phyloP scores from a whole-genome alignment of 441 rosid genomes.

The Populus hybrid region DNA sequence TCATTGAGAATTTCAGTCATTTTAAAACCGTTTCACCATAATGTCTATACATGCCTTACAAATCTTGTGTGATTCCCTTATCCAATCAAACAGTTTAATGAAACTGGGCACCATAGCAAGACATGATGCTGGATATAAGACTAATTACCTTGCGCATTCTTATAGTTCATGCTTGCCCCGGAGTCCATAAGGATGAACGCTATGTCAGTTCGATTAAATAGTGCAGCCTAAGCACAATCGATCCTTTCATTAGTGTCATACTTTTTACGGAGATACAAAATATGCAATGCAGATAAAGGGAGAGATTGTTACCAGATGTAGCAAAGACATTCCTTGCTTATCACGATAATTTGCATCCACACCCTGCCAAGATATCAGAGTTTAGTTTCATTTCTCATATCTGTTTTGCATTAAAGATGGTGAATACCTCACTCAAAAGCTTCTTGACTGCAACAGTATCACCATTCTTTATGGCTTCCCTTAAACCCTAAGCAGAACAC shows the following conservation, averaged over 20 bases:
- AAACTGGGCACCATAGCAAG: constrained; percentile 10
- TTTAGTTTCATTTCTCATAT: constrained; percentile 12
- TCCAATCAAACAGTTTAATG: neutral
- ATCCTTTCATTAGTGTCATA: constrained; percentile 19
- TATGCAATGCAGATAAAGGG: neutral
- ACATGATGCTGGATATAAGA: constrained; percentile 7
- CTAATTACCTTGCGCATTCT: constrained; percentile 81
- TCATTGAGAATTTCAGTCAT: too few relatives aligned
- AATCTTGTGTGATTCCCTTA: neutral
- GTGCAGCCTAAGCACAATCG: constrained; percentile 54
- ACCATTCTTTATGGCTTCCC: constrained; percentile 94
- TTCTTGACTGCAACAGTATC: constrained; percentile 72
- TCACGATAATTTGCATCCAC: constrained; percentile 90
- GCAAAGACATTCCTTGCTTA: constrained; percentile 85
- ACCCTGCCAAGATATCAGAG: constrained; percentile 48
- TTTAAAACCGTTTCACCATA: too few relatives aligned
- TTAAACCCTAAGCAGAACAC: constrained; percentile 59
- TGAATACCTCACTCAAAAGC: constrained; percentile 71
- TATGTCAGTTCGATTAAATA: constrained; percentile 79
- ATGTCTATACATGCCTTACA: too few relatives aligned
- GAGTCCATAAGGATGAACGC: constrained; percentile 73
- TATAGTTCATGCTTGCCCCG: constrained; percentile 76
- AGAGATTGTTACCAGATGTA: constrained; percentile 59
- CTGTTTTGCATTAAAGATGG: constrained; percentile 9
- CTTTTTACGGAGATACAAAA: neutral